Evolutionary conservation across 768 basidiomycete genomes (phyloP), one percentile per base, ranked within the genome.

Genomic region (Steccherinum ochraceum): DNA sequence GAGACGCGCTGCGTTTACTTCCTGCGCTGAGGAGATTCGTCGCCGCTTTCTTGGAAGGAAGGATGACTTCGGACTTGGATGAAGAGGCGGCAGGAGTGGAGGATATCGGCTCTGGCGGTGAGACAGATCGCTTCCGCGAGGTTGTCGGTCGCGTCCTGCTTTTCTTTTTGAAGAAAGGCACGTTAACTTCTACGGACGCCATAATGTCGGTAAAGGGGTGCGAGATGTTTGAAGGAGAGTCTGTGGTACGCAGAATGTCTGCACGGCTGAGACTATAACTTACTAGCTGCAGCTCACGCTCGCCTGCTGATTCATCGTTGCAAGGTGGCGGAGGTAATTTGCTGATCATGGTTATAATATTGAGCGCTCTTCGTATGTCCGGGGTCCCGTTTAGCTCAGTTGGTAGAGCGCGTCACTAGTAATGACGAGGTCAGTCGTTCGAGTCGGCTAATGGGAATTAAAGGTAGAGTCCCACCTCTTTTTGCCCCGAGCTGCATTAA

Each of bases 81-180:
- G 76, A 57, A 3, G 73, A 64, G 7, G 70, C 60, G 3, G 65
- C 61, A 12, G 65, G 56, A 3, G 61, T 46, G 5, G 68, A 61
- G n/a, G 62, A 52, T 20, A 66, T 52, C 4, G 52, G 55, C 2
- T 61, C 57, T 3, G 74, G 57, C n/a, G 87, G 86, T 0, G 86
- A 89, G 4, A 72, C 62, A 2, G 89, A 90, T 21, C 93, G 79
- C 60, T 87, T 86, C 30, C 94, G 80, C 2, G 77, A 66, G 0
- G 87, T 88, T 3, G 82, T 75, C 2, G 93, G 93, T 1, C 92
- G 78, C 2, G 83, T 76, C 58, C 84, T 86, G 39, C 86, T 84
- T 63, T 86, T 89, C 64, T 85, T 89, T 71, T 88, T 95, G 72
- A 95, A 91, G 70, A 96, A 93, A 2, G 90, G 84, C 0, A 95